Conservation (phyloP, 108 stramenopile species). For the Cylindrotheca fusiformis region DNA sequence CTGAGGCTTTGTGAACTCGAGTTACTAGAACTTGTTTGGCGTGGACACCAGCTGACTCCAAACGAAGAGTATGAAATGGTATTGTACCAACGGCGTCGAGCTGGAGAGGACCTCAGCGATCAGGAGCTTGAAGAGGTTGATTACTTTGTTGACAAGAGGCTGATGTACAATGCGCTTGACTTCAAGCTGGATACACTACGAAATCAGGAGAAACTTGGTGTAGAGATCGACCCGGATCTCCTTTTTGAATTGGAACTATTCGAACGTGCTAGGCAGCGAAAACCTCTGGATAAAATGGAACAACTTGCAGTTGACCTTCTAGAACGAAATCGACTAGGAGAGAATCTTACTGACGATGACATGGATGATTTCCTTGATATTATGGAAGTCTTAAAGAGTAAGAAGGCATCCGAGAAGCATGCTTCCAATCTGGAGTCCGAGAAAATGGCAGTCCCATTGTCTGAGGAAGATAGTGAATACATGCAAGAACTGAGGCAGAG, state of each 20-base stretch:
- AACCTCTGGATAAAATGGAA: constrained; percentile 1
- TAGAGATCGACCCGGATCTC: not conserved
- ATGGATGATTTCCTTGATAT: not conserved
- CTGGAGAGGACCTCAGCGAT: constrained; percentile 10
- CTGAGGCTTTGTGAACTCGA: constrained; percentile 15
- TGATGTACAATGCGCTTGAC: not conserved
- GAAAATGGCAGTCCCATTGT: not conserved
- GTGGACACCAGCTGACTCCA: not conserved
- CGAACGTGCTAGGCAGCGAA: not conserved
- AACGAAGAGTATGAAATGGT: constrained; percentile 4
- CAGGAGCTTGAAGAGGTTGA: constrained; percentile 14
- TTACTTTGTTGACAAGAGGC: not conserved
- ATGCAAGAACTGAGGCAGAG: not conserved
- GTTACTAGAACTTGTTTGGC: not conserved
- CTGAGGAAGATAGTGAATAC: constrained; percentile 8
- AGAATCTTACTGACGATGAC: constrained; percentile 5
- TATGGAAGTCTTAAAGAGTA: constrained; percentile 1
- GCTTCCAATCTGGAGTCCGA: not conserved
- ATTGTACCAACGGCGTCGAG: constrained; percentile 3
- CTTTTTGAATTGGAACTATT: constrained; percentile 16
- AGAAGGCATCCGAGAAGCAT: not conserved
- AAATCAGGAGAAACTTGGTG: constrained; percentile 1
- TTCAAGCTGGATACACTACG: constrained; percentile 1
- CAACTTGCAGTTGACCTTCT: not conserved
- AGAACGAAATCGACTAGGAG: constrained; percentile 1